A percentile compares a stretch with the other conserved stretches of the same genome.
These are phyloP conservation scores for Spencermartinsiella ligniputridi DNA, from an alignment of 1,139 yeast genomes.

Conservation along the genomic window DNA sequence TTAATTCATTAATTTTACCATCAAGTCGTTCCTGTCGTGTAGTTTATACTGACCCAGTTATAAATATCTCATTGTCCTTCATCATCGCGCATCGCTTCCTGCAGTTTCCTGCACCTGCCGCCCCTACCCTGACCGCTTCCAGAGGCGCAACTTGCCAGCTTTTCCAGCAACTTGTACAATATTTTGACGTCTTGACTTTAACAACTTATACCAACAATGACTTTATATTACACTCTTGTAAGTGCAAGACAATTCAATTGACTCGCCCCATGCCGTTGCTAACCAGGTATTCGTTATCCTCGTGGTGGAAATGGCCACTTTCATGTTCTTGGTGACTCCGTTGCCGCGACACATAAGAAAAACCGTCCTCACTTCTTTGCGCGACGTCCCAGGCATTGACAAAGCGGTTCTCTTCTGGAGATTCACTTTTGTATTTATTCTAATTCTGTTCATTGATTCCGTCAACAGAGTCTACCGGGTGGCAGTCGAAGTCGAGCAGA, in stretches of 20 bases:
- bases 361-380: slow-evolving; percentile 58
- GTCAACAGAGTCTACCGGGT: slow-evolving; percentile 78
- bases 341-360: slow-evolving; percentile 73
- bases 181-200: no score
- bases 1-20: no score
- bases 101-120: no score
- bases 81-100: no score
- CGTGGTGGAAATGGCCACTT: slow-evolving; percentile 73
- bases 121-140: no score
- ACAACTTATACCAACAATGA: slow-evolving; percentile 42
- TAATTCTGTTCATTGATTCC: slow-evolving; percentile 81
- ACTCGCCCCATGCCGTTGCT: not conserved
- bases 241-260: slow-evolving; percentile 14
- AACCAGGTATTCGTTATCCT: slow-evolving; percentile 61
- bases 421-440: slow-evolving; percentile 78
- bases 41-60: no score
- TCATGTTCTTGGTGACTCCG: slow-evolving; percentile 79
- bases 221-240: slow-evolving; percentile 66
- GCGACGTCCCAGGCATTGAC: slow-evolving; percentile 60
- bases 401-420: slow-evolving; percentile 74
- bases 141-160: not conserved
- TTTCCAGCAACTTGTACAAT: no score
- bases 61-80: no score
- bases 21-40: no score
- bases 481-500: slow-evolving; percentile 44